Percentiles rank a stretch among this genome's conserved stretches.
Evolutionary conservation across 371 early-diverging fungal species (phyloP).

Genomic region (Mucor saturninus): DNA sequence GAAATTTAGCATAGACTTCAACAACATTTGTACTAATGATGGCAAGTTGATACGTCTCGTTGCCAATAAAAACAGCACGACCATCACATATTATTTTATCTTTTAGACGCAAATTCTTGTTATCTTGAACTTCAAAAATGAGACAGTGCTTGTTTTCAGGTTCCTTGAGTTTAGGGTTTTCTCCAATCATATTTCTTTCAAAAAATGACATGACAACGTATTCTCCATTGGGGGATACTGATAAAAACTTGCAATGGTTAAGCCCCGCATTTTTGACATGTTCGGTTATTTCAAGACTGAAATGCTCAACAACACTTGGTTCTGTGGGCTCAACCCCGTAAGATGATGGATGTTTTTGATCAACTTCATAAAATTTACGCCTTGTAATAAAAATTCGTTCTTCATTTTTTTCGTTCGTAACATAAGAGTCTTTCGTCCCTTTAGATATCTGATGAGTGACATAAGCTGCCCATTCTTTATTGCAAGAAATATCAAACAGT

Average conservation of each 20-base stretch:
- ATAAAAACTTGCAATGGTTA: constrained; percentile 4
- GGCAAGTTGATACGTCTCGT: background rate
- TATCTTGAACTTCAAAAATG: constrained; percentile 1
- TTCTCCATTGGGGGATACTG: constrained; percentile 5
- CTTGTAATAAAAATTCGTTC: background rate
- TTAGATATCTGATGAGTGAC: background rate
- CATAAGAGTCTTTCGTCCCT: too few relatives aligned
- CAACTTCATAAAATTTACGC: background rate
- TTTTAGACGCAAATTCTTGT: background rate
- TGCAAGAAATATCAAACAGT: background rate
- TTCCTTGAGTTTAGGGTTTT: background rate
- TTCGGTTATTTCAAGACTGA: background rate
- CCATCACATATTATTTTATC: background rate
- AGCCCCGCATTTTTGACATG: too few relatives aligned
- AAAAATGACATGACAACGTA: background rate
- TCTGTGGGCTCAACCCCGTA: too few relatives aligned
- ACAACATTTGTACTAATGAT: background rate
- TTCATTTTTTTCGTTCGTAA: too few relatives aligned
- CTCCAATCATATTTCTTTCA: background rate
- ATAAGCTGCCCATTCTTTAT: background rate
- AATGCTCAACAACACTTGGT: background rate
- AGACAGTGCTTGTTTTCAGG: background rate
- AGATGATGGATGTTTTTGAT: background rate
- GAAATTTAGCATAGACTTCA: background rate
- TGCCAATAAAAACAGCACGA: constrained; percentile 1